Percentiles rank a stretch among this genome's conserved stretches.
Evolutionary conservation across 306 rosid genomes (phyloP).

Genomic region (Carpinus fangiana): DNA sequence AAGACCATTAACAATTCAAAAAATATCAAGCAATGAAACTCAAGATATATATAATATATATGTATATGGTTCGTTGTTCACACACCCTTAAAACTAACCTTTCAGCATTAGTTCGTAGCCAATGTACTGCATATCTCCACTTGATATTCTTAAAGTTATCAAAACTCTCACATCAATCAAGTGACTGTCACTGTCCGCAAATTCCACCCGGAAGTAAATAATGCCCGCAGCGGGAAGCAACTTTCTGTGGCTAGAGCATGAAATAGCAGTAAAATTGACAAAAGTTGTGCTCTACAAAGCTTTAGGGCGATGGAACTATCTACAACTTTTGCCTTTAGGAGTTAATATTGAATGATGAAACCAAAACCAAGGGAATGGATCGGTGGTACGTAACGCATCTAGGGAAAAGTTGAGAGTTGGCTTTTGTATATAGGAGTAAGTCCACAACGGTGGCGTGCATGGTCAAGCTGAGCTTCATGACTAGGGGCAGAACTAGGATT

Average conservation of each 20-base stretch:
- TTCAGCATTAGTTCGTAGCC: background rate
- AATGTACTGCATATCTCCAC: background rate
- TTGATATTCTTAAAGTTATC: background rate
- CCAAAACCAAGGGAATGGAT: background rate
- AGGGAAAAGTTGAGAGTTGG: too few relatives aligned
- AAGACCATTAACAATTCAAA: too few relatives aligned
- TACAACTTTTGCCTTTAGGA: background rate
- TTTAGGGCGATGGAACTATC: conserved; percentile 12
- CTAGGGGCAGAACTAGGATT: too few relatives aligned
- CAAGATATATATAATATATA: too few relatives aligned
- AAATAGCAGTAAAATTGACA: background rate
- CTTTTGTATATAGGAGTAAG: background rate
- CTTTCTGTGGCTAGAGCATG: background rate
- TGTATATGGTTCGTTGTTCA: background rate
- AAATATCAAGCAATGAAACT: too few relatives aligned
- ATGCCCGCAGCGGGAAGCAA: conserved; percentile 1
- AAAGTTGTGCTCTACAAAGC: background rate
- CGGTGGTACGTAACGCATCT: background rate
- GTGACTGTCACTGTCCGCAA: background rate
- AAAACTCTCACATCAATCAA: background rate
- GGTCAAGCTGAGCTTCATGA: background rate
- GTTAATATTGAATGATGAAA: background rate
- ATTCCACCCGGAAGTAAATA: background rate
- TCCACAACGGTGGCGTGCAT: conserved; percentile 18
- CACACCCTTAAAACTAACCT: background rate